Conservation (phyloP, 768 basidiomycete genomes). For the Obba rivulosa region DNA sequence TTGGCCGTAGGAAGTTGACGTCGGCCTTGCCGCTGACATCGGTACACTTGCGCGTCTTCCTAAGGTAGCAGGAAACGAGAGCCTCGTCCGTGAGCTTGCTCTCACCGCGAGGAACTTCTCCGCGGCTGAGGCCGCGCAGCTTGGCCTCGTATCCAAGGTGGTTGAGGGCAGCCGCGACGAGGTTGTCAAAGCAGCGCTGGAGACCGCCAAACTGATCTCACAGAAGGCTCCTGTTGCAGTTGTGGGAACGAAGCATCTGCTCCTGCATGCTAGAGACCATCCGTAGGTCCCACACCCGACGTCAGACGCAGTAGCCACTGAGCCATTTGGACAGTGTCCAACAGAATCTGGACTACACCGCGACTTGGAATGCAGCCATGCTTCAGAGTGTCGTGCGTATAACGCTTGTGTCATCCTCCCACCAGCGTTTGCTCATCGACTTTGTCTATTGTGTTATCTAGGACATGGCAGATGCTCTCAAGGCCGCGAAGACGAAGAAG, state of each 20-base stretch:
- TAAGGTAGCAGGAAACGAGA: conserved; percentile 71
- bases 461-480: conserved; percentile 14
- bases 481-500: conserved; percentile 14
- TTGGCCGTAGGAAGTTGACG: conserved; percentile 68
- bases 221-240: conserved; percentile 78
- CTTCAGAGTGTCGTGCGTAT: conserved; percentile 41
- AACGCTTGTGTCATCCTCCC: not conserved
- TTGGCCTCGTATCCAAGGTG: conserved; percentile 74
- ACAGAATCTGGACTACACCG: conserved; percentile 53
- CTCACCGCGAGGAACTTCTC: conserved; percentile 71
- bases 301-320: not conserved
- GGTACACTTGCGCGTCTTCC: conserved; percentile 82
- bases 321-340: conserved; percentile 20
- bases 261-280: conserved; percentile 78
- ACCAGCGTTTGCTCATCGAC: too few relatives aligned
- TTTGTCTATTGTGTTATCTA: too few relatives aligned
- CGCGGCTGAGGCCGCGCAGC: conserved; percentile 54
- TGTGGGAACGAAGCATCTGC: conserved; percentile 67
- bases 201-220: conserved; percentile 61
- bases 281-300: conserved; percentile 34
- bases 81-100: conserved; percentile 67
- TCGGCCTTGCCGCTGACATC: conserved; percentile 84
- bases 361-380: conserved; percentile 51
- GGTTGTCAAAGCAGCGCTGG: conserved; percentile 63
- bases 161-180: conserved; percentile 61